Evolutionary conservation across 371 early-diverging fungal genomes (phyloP).

Genomic region (Nematocida sp.): DNA sequence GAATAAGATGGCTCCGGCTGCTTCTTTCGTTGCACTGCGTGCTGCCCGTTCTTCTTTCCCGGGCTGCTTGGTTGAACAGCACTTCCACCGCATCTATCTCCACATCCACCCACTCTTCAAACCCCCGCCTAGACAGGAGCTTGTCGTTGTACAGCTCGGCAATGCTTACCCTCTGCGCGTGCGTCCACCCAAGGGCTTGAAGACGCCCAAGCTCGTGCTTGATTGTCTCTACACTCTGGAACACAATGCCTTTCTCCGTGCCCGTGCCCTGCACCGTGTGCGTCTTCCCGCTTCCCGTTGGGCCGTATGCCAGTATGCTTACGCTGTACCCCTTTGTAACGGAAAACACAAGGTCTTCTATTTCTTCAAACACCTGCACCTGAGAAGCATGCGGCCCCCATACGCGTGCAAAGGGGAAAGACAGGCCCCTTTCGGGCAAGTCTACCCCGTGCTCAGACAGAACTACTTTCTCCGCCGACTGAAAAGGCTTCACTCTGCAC

Average conservation of each 20-base stretch:
- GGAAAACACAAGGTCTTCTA: constrained; percentile 82
- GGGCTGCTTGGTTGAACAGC: constrained; percentile 70
- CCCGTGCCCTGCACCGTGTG: constrained; percentile 71
- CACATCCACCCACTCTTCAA: constrained; percentile 67
- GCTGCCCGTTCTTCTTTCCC: constrained; percentile 76
- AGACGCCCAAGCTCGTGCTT: constrained; percentile 71
- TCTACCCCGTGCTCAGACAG: constrained; percentile 60
- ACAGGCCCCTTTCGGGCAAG: constrained; percentile 11
- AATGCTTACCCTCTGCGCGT: constrained; percentile 74
- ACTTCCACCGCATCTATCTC: constrained; percentile 70
- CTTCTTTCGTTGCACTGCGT: constrained; percentile 86
- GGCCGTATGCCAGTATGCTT: constrained; percentile 97
- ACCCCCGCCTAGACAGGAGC: constrained; percentile 69
- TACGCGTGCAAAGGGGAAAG: constrained; percentile 77
- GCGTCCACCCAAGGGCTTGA: constrained; percentile 75
- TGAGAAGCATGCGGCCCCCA: constrained; percentile 72
- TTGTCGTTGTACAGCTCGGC: constrained; percentile 92
- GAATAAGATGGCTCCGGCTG: constrained; percentile 80
- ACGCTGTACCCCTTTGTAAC: constrained; percentile 91
- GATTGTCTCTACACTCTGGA: constrained; percentile 76
- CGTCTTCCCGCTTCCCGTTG: constrained; percentile 93
- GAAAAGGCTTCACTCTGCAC: constrained; percentile 79
- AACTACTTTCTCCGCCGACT: constrained; percentile 44
- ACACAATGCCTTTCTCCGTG: constrained; percentile 73
- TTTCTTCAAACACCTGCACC: constrained; percentile 78